Conservation (phyloP, 768 basidiomycete species). For the Mrakia hoshinonis region DNA sequence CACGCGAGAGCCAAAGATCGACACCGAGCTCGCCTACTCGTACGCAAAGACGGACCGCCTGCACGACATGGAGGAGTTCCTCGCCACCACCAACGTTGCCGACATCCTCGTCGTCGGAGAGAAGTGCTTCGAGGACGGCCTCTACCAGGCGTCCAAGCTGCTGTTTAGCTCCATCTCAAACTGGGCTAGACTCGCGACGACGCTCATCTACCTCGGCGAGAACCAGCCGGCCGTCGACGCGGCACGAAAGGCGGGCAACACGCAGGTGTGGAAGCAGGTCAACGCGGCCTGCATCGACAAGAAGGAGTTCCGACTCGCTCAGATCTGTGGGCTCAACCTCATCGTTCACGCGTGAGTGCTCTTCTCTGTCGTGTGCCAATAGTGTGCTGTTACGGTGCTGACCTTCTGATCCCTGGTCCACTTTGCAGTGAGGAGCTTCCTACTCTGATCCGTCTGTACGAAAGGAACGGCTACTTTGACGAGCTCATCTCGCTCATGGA, state of each 20-base stretch:
- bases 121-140: constrained; percentile 96
- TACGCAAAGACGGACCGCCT: constrained; percentile 85
- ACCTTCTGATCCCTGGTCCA: constrained; percentile 18
- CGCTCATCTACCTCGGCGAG: constrained; percentile 94
- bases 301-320: constrained; percentile 89
- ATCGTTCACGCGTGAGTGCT: constrained; percentile 67
- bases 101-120: constrained; percentile 95
- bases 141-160: constrained; percentile 93
- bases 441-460: constrained; percentile 68
- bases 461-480: constrained; percentile 84
- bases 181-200: constrained; percentile 96
- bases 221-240: constrained; percentile 98
- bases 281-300: constrained; percentile 98
- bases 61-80: constrained; percentile 99
- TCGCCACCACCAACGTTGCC: constrained; percentile 96
- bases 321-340: constrained; percentile 97
- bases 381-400: too few relatives aligned
- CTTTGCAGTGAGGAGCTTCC: constrained; percentile 61
- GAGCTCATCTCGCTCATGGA: constrained; percentile 86
- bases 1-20: constrained; percentile 92
- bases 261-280: constrained; percentile 99
- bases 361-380: not conserved
- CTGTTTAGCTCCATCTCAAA: constrained; percentile 96
- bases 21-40: constrained; percentile 94
- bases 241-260: constrained; percentile 97